These are phyloP conservation scores for Jaltomata sinuosa DNA, from an alignment of 257 asterid genomes.

Conservation along the genomic window DNA sequence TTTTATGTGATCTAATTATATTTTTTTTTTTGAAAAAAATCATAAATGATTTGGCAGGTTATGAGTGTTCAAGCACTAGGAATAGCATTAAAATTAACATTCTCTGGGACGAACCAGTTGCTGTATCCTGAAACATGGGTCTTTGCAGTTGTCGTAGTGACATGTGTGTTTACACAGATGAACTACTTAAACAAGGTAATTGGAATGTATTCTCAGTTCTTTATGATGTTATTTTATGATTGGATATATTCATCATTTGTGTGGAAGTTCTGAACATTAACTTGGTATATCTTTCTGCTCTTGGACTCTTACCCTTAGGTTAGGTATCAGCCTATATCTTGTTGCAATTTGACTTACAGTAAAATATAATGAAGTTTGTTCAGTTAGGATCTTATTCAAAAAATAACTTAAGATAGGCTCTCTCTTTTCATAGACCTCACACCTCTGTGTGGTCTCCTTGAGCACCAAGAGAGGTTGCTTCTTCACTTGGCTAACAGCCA, in stretches of 20 bases:
- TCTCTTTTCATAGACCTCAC: neutral
- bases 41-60: slow-evolving; percentile 18
- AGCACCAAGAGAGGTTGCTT: neutral
- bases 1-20: neutral
- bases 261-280: neutral
- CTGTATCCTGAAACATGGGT: slow-evolving; percentile 46
- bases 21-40: neutral
- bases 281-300: neutral
- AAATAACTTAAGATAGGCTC: neutral
- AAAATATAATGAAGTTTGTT: neutral
- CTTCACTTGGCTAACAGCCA: neutral
- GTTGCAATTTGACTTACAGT: neutral
- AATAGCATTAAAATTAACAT: slow-evolving; percentile 38
- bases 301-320: neutral
- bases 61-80: slow-evolving; percentile 51
- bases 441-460: neutral
- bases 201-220: neutral
- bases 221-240: neutral
- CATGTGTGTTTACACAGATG: slow-evolving; percentile 36
- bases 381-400: neutral
- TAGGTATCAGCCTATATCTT: neutral
- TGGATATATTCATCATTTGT: neutral
- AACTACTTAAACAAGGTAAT: slow-evolving; percentile 42
- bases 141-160: slow-evolving; percentile 18
- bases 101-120: slow-evolving; percentile 37